Evolutionary conservation across 192 early-diverging fungal species (phyloP), one percentile per base, ranked within the genome.

Genomic region (Gonapodya prolifera): DNA sequence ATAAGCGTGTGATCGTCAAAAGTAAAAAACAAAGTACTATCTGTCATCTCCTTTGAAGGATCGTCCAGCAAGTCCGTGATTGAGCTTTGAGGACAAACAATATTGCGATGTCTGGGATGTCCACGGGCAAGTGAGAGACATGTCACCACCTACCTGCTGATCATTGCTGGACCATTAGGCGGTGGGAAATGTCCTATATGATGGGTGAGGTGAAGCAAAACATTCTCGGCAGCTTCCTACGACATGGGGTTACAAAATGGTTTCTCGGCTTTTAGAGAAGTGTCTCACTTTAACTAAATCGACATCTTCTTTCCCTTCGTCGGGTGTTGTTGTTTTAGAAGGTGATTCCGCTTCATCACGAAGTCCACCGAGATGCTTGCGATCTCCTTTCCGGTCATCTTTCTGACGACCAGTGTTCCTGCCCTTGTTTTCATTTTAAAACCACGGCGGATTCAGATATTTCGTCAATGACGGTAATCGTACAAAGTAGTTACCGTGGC

Each of bases 1-100:
- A 95, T 82, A 70, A 95, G 80, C 1, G 91, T 88, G 23, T 86
- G 87, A 77, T 92, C 87, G 74, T 94, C 93, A 75, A 87, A 81
- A 8, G 91, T 83, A 83, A 95, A 92, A 75, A 91, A 92, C 75
- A 91, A 85, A 70, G 69, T 75, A 29, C 69, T 77, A 35, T 69
- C 1, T 34, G 1, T 16, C 18, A 70, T 34, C 30, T 70, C 69
- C 75, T 70, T 76, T 30, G 8, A 34, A 34, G 0, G 29, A 76
- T 76, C 28, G 34, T 61, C 45, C 45, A 61, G 23, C 45, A 61
- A 61, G 45, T 61, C 45, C 23, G 45, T 69, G 34, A 88, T 80
- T 0, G 83, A 82, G 31, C 85, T 81, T 30, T 75, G 34, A 75
- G 2, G 17, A 69, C 78, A 77, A 29, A 34, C 34, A 84, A 77